Base-by-base conservation (phyloP, 352 stramenopile genomes). In the Phytophthora litchii region DNA sequence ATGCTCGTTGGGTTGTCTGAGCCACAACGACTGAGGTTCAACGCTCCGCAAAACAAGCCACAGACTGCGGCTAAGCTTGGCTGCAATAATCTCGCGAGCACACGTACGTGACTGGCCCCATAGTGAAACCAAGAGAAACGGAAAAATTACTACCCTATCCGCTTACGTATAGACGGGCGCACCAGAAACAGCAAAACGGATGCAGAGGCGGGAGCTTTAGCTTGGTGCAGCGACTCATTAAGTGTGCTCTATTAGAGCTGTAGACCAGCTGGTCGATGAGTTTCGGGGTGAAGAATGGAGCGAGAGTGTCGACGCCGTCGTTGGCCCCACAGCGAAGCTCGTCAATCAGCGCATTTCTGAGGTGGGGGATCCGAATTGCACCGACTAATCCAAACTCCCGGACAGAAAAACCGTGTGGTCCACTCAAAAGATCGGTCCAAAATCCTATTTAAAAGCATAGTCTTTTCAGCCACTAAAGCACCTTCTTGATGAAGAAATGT, bases 81-180 rank as follows among this genome's bases (percentile, higher is more conserved):
- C 0, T 0, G 4, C 2, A 37, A 67, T 64, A 59, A 71, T 42
- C 29, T 32, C 48, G 25, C n/a, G 16, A 37, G 17, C 19, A 19
- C 14, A 56, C 34, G 37, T 31, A 47, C 40, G 29, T 54, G 57
- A 54, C 57, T 43, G 50, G 32, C 37, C 11, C 1, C 23, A 56
- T 71, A 71, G 23, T 64, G 32, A 59, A 56, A 27, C 8, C 50
- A 54, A 71, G 57, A 35, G 5, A 41, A 44, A 50, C 16, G 1
- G 45, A 67, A 71, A 53, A 48, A 67, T 67, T 25, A 17, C 27
- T 55, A 44, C 62, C 62, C 50, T 64, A 67, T 45, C 32, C 56
- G 19, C 29, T 17, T 11, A 42, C 29, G 17, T 9, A 65, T 38
- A 62, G 20, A 20, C 34, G 13, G 38, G 32, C n/a, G 16, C 4